These are phyloP conservation scores for Canariomyces notabilis DNA, from an alignment of 2,329 filamentous ascomycete species.

Conservation along the genomic window DNA sequence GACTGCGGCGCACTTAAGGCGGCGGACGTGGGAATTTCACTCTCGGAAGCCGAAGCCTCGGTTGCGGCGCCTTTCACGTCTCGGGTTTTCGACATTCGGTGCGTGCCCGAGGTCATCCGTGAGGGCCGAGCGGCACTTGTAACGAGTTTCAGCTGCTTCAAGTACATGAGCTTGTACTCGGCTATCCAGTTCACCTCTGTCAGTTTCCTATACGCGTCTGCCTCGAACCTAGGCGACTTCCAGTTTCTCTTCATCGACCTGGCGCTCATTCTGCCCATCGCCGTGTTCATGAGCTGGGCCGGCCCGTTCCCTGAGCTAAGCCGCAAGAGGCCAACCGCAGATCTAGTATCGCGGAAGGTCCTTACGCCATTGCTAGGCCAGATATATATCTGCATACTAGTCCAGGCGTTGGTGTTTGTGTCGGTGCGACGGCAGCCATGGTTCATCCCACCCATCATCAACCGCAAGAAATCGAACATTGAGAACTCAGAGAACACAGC, in stretches of 20 bases:
- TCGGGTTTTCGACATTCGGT: constrained; percentile 91
- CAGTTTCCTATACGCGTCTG: constrained; percentile 90
- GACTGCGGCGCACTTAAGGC: constrained; percentile 96
- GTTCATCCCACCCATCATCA: constrained; percentile 74
- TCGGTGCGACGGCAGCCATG: constrained; percentile 74
- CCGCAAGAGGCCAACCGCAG: constrained; percentile 82
- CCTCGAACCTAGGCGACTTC: constrained; percentile 93
- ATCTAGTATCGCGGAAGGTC: constrained; percentile 88
- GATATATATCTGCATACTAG: constrained; percentile 71
- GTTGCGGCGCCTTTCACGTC: constrained; percentile 98
- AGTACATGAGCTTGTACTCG: constrained; percentile 98
- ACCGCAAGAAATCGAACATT: constrained; percentile 75
- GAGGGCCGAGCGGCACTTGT: constrained; percentile 92
- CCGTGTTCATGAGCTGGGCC: constrained; percentile 98
- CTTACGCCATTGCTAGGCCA: constrained; percentile 85
- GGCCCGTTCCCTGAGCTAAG: constrained; percentile 73
- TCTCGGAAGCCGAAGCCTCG: constrained; percentile 95
- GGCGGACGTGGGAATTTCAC: constrained; percentile 92
- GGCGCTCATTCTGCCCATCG: constrained; percentile 86
- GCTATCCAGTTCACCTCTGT: constrained; percentile 99
- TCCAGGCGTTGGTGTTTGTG: constrained; percentile 70
- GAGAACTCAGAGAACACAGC: constrained; percentile 91
- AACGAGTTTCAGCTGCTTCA: constrained; percentile 99
- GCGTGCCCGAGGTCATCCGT: constrained; percentile 85
- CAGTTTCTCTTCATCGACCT: constrained; percentile 97